These are phyloP conservation scores for Emiliania huxleyi DNA, from an alignment of 78 protist species.

Conservation along the genomic window DNA sequence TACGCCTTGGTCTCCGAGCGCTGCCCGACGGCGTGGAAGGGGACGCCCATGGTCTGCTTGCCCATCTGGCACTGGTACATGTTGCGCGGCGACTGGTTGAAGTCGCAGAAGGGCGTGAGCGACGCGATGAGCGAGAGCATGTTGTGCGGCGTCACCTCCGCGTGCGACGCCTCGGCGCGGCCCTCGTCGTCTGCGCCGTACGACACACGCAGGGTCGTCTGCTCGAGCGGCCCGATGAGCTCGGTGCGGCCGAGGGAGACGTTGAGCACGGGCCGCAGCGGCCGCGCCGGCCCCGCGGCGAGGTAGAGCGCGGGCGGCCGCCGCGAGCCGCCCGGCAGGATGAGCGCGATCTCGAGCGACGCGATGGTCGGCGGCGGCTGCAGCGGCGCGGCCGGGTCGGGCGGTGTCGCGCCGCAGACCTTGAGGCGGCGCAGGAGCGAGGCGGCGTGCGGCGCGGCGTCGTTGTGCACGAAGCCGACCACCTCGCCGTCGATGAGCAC, in stretches of 20 bases:
- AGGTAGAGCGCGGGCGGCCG: slow-evolving; percentile 74
- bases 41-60: slow-evolving; percentile 96
- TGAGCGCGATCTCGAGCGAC: neutral
- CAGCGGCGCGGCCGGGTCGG: neutral
- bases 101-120: slow-evolving; percentile 97
- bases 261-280: slow-evolving; percentile 88
- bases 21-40: slow-evolving; percentile 66
- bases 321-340: neutral
- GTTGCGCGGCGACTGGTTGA: slow-evolving; percentile 97
- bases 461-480: neutral
- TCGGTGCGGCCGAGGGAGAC: slow-evolving; percentile 56
- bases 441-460: neutral
- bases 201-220: slow-evolving; percentile 39
- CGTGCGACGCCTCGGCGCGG: neutral
- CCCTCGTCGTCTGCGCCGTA: neutral
- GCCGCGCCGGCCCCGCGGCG: slow-evolving; percentile 75
- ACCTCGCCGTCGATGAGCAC: slow-evolving; percentile 55
- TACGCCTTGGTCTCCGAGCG: slow-evolving; percentile 95
- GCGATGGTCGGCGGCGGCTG: neutral
- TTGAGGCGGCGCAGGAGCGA: slow-evolving; percentile 29
- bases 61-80: slow-evolving; percentile 90
- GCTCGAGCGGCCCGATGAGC: slow-evolving; percentile 92
- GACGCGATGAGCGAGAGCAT: slow-evolving; percentile 87
- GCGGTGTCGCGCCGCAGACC: neutral
- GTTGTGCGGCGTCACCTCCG: slow-evolving; percentile 76